Percentiles rank a stretch among this genome's conserved stretches.
Conservation (phyloP, 306 rosid genomes). For the Mucuna pruriens region DNA sequence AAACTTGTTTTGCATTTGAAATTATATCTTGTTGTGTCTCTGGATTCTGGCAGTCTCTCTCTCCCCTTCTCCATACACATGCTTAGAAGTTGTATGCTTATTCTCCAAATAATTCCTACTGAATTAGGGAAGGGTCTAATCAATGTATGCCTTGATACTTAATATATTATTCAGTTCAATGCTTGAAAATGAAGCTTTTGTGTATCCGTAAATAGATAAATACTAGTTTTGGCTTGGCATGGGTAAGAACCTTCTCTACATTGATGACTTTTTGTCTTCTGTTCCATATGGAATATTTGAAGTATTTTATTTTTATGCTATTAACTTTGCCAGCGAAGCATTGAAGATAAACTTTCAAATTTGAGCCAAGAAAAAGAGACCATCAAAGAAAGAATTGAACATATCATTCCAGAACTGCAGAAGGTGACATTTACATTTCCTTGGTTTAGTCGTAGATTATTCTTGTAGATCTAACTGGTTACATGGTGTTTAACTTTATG, state of each 20-base stretch:
- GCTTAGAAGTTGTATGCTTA: not conserved
- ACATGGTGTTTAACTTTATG: conserved; percentile 18
- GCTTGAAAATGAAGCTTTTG: not conserved
- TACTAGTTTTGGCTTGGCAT: conserved; percentile 29
- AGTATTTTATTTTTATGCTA: not conserved
- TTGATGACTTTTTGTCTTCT: conserved; percentile 13
- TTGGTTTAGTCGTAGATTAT: conserved; percentile 5
- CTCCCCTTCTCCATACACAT: not conserved
- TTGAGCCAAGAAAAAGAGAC: conserved; percentile 69
- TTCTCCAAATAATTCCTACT: not conserved
- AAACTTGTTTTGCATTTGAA: not conserved
- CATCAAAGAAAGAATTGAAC: conserved; percentile 77
- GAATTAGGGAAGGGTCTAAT: not conserved
- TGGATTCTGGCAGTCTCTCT: not conserved
- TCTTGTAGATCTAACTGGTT: conserved; percentile 34
- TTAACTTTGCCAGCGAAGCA: conserved; percentile 69
- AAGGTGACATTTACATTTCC: conserved; percentile 61
- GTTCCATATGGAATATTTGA: conserved; percentile 34
- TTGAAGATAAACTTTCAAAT: conserved; percentile 81
- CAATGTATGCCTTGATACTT: not conserved
- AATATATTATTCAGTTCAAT: conserved; percentile 26
- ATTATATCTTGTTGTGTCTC: not conserved
- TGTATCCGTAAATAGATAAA: conserved; percentile 13
- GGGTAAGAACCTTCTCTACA: not conserved
- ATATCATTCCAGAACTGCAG: conserved; percentile 76